These are phyloP conservation scores for Madurella mycetomatis DNA, from an alignment of 2,329 filamentous ascomycete genomes.

Conservation along the genomic window DNA sequence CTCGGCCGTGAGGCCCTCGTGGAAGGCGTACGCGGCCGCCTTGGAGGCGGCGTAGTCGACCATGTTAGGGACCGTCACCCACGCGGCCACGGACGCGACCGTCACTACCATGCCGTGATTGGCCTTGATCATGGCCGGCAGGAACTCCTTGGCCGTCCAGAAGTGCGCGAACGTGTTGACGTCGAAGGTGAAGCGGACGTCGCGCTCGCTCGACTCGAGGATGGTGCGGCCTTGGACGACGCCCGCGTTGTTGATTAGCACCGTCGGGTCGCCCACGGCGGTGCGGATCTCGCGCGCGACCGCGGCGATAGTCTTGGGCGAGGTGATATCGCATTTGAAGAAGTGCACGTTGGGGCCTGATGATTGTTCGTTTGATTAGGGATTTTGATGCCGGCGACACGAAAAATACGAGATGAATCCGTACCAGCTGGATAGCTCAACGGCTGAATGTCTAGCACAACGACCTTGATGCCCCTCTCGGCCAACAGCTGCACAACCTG, in stretches of 20 bases:
- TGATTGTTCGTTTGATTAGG: background rate
- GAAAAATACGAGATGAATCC: constrained; percentile 18
- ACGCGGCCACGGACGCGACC: constrained; percentile 61
- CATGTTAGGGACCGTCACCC: constrained; percentile 56
- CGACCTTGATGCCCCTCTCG: constrained; percentile 60
- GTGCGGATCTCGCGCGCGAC: constrained; percentile 50
- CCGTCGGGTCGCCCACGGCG: constrained; percentile 59
- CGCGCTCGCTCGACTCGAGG: constrained; percentile 51
- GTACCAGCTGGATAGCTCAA: constrained; percentile 50
- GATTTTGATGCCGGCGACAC: background rate
- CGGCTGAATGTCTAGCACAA: constrained; percentile 65
- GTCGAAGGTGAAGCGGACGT: constrained; percentile 64
- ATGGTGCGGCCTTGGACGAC: constrained; percentile 58
- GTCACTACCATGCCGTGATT: constrained; percentile 74
- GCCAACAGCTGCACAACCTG: constrained; percentile 62
- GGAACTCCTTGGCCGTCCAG: constrained; percentile 61
- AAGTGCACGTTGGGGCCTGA: constrained; percentile 54
- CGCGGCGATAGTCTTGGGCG: constrained; percentile 46
- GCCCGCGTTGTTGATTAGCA: constrained; percentile 71
- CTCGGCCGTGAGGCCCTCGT: constrained; percentile 61
- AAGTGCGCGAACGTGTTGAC: constrained; percentile 67
- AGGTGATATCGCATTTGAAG: constrained; percentile 67
- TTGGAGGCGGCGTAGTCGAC: constrained; percentile 66
- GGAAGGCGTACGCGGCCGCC: constrained; percentile 61
- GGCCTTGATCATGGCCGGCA: constrained; percentile 57